phyloP scores from a whole-genome alignment of 805 yeast genomes.

The Ogataea populi-albae region DNA sequence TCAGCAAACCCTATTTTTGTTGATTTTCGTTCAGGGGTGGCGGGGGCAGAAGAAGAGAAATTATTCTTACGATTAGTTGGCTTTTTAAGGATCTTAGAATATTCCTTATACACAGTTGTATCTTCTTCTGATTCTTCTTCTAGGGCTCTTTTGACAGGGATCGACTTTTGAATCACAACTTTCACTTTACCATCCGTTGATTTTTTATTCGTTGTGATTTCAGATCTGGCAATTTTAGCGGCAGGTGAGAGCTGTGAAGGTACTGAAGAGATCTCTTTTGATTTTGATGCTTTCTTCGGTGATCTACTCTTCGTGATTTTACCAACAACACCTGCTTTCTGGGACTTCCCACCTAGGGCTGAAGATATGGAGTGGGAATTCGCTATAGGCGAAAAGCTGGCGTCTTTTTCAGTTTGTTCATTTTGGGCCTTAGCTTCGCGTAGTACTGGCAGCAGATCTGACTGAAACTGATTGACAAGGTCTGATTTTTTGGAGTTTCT shows the following conservation, averaged over 20 bases:
- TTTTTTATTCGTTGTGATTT: constrained; percentile 1
- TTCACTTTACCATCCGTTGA: constrained; percentile 10
- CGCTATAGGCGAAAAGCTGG: neutral
- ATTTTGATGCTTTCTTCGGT: neutral
- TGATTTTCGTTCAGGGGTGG: constrained; percentile 4
- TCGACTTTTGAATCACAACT: constrained; percentile 8
- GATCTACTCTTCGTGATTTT: neutral
- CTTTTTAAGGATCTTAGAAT: constrained; percentile 21
- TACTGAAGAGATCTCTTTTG: neutral
- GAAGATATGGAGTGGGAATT: neutral
- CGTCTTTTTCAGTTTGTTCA: neutral
- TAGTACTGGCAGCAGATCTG: constrained; percentile 3
- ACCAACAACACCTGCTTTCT: neutral
- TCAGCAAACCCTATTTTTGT: too few relatives aligned
- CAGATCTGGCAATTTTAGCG: neutral
- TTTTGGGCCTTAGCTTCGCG: neutral
- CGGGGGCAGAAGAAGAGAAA: constrained; percentile 22
- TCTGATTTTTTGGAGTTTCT: constrained; percentile 62
- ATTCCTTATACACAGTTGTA: constrained; percentile 23
- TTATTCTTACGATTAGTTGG: constrained; percentile 22
- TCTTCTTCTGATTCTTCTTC: constrained; percentile 13
- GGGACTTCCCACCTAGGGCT: too few relatives aligned
- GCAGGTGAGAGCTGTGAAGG: neutral
- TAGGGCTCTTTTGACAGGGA: constrained; percentile 17
- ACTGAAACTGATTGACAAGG: constrained; percentile 37